Conservation (phyloP, 768 basidiomycete genomes). For the Psilocybe subaeruginosa region DNA sequence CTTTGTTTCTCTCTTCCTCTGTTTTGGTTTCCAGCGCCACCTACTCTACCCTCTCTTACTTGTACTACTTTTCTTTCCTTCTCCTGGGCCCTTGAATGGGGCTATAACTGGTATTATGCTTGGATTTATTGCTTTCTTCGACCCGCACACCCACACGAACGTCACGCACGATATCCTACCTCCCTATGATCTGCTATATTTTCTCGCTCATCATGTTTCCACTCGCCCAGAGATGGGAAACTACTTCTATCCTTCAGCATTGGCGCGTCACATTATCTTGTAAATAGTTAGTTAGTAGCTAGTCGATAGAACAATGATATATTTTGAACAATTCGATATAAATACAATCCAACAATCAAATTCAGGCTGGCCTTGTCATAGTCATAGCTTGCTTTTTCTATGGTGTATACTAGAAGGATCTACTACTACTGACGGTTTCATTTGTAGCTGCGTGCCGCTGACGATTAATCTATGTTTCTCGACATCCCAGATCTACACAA, state of each 20-base stretch:
- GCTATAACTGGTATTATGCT: background rate
- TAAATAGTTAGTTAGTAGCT: background rate
- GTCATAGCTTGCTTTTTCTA: background rate
- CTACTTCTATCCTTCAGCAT: background rate
- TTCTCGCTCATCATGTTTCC: too few relatives aligned
- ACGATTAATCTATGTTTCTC: conserved; percentile 22
- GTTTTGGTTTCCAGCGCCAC: background rate
- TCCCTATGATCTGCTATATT: too few relatives aligned
- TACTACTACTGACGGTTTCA: conserved; percentile 11
- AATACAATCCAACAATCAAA: background rate
- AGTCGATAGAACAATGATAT: background rate
- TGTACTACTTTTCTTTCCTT: background rate
- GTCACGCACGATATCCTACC: background rate
- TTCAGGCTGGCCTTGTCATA: too few relatives aligned
- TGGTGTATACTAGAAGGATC: background rate
- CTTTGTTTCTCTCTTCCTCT: background rate
- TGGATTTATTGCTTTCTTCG: background rate
- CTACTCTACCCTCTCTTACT: background rate
- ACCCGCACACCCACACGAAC: background rate
- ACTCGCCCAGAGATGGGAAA: too few relatives aligned
- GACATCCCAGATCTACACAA: conserved; percentile 28
- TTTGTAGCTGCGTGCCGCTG: conserved; percentile 19
- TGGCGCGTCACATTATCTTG: background rate
- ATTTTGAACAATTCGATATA: background rate
- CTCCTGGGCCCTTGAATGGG: background rate